Conservation (phyloP, 495 filamentous ascomycete genomes). For the Poronia punctata region DNA sequence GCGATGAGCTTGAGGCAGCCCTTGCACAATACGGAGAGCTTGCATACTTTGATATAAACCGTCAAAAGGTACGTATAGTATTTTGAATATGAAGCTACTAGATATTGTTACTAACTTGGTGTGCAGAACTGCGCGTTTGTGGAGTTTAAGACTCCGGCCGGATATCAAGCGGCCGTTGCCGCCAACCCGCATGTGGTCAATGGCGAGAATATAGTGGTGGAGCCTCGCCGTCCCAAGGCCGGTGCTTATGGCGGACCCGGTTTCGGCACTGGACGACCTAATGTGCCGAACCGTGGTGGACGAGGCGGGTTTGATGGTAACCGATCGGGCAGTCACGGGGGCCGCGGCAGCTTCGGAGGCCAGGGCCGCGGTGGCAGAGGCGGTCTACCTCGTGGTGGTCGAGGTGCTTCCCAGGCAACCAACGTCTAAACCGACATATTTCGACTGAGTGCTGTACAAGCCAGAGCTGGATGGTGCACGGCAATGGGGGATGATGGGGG, state of each 20-base stretch:
- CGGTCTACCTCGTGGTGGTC: conserved; percentile 38
- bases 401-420: conserved; percentile 35
- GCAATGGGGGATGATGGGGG: not conserved
- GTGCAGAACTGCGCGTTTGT: conserved; percentile 90
- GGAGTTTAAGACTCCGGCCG: conserved; percentile 74
- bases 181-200: conserved; percentile 83
- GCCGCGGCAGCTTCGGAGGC: conserved; percentile 59
- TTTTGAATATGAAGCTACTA: conserved; percentile 1
- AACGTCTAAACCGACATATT: conserved; percentile 26
- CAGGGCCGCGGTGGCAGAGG: conserved; percentile 55
- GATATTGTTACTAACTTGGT: conserved; percentile 5
- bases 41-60: conserved; percentile 82
- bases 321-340: conserved; percentile 54
- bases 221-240: conserved; percentile 77
- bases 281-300: conserved; percentile 48
- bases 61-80: conserved; percentile 63
- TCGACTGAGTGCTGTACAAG: not conserved
- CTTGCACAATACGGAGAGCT: conserved; percentile 71
- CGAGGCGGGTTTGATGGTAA: conserved; percentile 56
- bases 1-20: conserved; percentile 55
- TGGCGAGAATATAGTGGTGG: conserved; percentile 73
- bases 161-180: conserved; percentile 70
- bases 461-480: conserved; percentile 1
- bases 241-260: conserved; percentile 57
- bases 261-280: conserved; percentile 56